Percentiles rank a stretch among this genome's conserved stretches.
phyloP scores from a whole-genome alignment of 164 flowering plant species.

The Litsea cubeba region DNA sequence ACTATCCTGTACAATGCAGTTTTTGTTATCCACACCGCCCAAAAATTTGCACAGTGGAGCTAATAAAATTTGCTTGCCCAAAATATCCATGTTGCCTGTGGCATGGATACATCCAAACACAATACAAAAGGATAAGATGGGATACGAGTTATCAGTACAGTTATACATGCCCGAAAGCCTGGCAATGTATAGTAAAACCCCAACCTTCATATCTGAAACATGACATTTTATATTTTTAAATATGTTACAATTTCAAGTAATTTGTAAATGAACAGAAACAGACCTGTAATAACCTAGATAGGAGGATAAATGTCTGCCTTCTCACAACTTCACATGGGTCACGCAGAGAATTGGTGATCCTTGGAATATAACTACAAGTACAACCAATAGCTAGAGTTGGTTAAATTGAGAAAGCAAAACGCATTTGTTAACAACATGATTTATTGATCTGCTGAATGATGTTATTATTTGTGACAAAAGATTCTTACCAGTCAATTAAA shows the following conservation, averaged over 20 bases:
- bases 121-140: no score
- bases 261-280: conserved; percentile 1
- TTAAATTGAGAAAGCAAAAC: conserved; percentile 3
- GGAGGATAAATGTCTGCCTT: conserved; percentile 88
- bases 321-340: conserved; percentile 98
- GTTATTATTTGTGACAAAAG: not conserved
- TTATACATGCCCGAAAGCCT: no score
- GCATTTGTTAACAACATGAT: no score
- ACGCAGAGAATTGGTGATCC: conserved; percentile 81
- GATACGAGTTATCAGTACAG: no score
- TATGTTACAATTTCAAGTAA: no score
- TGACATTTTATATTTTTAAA: no score
- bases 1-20: not conserved
- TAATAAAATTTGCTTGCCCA: not conserved
- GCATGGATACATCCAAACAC: no score
- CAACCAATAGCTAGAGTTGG: conserved; percentile 3
- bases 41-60: not conserved
- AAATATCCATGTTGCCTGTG: not conserved
- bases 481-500: conserved; percentile 85
- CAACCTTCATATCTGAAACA: no score
- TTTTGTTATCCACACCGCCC: not conserved
- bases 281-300: conserved; percentile 89
- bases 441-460: no score
- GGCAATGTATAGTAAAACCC: no score
- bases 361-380: conserved; percentile 71